Percentiles rank a stretch among this genome's conserved stretches.
phyloP scores from a whole-genome alignment of 2,329 filamentous ascomycete genomes.

The Fusarium albidum region DNA sequence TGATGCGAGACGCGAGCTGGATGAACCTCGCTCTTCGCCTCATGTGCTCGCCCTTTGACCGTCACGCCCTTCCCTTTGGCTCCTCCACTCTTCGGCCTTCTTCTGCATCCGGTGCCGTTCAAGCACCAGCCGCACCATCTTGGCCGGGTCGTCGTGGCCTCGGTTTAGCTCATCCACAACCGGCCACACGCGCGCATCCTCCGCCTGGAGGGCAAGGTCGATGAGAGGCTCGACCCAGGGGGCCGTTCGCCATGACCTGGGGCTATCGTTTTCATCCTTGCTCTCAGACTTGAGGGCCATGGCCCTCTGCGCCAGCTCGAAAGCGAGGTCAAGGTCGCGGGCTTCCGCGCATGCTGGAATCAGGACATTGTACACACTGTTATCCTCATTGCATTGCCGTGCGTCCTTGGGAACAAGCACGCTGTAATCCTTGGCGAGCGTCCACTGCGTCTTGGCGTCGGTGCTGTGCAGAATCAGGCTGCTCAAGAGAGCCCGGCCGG shows the following conservation, averaged over 20 bases:
- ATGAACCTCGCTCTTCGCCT: not conserved
- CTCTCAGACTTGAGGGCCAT: constrained; percentile 15
- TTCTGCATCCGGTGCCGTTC: constrained; percentile 36
- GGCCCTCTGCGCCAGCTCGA: constrained; percentile 41
- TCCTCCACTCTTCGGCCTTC: constrained; percentile 15
- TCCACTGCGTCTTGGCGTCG: constrained; percentile 34
- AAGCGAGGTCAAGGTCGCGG: constrained; percentile 45
- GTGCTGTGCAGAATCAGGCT: constrained; percentile 43
- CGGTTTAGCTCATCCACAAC: constrained; percentile 42
- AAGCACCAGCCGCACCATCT: constrained; percentile 38
- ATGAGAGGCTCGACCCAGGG: constrained; percentile 43
- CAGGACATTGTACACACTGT: constrained; percentile 37
- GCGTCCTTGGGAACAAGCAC: constrained; percentile 25
- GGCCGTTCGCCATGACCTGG: constrained; percentile 16
- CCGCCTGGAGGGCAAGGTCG: constrained; percentile 36
- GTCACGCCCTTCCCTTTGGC: not conserved
- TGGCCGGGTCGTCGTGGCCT: constrained; percentile 27
- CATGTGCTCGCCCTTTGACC: not conserved
- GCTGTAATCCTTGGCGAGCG: constrained; percentile 44
- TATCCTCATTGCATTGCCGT: constrained; percentile 17
- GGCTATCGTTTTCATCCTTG: not conserved
- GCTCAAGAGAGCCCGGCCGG: constrained; percentile 39
- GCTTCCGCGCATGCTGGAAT: constrained; percentile 41
- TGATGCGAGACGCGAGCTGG: not conserved
- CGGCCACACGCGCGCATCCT: constrained; percentile 45